These are phyloP conservation scores for Aspergillus viridinutans DNA, from an alignment of 2,329 filamentous ascomycete genomes.

Conservation along the genomic window DNA sequence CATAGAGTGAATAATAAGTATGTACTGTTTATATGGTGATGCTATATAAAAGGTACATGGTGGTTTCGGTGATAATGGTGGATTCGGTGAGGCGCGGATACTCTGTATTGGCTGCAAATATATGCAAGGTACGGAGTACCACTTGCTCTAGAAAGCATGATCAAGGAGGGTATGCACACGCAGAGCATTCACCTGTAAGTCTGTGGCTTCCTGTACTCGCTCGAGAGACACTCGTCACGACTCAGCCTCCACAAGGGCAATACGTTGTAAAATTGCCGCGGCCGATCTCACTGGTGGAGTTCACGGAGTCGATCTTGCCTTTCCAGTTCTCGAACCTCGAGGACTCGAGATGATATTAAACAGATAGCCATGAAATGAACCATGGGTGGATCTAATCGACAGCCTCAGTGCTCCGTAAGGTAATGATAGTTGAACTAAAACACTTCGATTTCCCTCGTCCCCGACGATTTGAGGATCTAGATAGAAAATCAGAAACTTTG, in stretches of 20 bases:
- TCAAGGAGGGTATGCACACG: neutral
- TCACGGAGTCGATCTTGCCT: neutral
- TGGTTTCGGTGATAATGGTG: no score
- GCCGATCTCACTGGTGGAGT: neutral
- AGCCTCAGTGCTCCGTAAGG: neutral
- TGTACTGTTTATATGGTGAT: no score
- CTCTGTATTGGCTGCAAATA: neutral
- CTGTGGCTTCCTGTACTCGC: neutral
- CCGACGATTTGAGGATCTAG: neutral
- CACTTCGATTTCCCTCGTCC: neutral
- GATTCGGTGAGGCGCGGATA: no score
- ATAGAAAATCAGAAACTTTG: conserved; percentile 8
- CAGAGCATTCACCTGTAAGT: neutral
- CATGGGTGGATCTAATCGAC: conserved; percentile 6
- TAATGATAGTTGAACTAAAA: neutral
- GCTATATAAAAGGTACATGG: no score
- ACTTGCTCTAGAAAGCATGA: neutral
- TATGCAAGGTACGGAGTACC: neutral
- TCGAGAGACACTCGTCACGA: neutral
- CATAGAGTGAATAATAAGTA: no score
- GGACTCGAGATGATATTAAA: conserved; percentile 1
- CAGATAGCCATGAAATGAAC: conserved; percentile 4
- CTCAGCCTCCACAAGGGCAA: neutral
- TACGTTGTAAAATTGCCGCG: neutral
- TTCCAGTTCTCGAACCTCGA: neutral